Conservation (phyloP, 257 asterid genomes). For the Anisodus acutangulus region DNA sequence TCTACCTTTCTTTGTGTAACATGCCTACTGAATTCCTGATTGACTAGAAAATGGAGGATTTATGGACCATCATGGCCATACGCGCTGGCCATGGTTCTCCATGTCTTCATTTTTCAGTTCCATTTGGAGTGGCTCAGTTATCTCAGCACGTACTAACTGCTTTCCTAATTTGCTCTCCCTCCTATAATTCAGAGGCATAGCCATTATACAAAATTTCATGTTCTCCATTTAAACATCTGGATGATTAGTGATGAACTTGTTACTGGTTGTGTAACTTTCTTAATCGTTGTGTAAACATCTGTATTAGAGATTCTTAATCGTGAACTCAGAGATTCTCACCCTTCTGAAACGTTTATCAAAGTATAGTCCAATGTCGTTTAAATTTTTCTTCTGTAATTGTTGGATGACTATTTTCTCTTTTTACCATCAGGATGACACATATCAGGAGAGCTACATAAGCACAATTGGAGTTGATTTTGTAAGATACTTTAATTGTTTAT, state of each 20-base stretch:
- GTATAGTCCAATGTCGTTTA: slow-evolving; percentile 2
- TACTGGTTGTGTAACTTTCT: background rate
- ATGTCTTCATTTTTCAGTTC: slow-evolving; percentile 10
- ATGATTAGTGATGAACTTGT: slow-evolving; percentile 9
- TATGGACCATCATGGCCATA: slow-evolving; percentile 10
- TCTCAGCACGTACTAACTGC: too few species aligned
- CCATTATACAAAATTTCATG: background rate
- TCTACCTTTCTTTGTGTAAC: background rate
- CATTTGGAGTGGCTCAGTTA: background rate
- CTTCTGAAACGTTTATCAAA: background rate
- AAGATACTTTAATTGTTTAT: slow-evolving; percentile 36
- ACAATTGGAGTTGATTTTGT: slow-evolving; percentile 70
- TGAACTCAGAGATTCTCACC: slow-evolving; percentile 13
- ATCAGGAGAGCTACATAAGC: slow-evolving; percentile 67
- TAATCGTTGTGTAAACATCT: too few species aligned
- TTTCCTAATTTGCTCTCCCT: background rate
- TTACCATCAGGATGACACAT: slow-evolving; percentile 58
- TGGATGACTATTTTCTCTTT: background rate
- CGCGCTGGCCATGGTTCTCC: background rate
- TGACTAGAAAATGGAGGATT: background rate
- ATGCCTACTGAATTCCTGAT: background rate
- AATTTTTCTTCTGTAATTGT: background rate
- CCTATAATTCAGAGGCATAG: background rate
- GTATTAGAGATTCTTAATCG: background rate
- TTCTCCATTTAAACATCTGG: background rate